Conservation (phyloP, 805 yeast genomes). For the Isabelozyma rhagii region DNA sequence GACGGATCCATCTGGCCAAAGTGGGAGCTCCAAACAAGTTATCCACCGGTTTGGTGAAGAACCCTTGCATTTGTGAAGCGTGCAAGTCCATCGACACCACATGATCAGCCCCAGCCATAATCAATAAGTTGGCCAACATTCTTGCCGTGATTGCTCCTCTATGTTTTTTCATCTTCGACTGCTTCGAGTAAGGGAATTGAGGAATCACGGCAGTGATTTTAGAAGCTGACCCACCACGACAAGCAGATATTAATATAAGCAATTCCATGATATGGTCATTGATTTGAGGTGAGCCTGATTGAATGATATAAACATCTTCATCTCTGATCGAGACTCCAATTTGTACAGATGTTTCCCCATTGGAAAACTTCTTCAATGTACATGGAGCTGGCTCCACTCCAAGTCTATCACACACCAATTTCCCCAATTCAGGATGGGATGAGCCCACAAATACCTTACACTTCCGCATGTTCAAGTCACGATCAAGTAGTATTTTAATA, state of each 20-base stretch:
- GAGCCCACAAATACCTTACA: slow-evolving; percentile 95
- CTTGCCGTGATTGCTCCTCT: slow-evolving; percentile 98
- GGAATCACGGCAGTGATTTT: slow-evolving; percentile 97
- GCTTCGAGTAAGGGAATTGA: slow-evolving; percentile 95
- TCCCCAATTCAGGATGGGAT: slow-evolving; percentile 94
- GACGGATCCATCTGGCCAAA: slow-evolving; percentile 92
- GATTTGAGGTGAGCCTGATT: slow-evolving; percentile 80
- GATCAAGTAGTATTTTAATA: neutral
- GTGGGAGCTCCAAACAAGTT: slow-evolving; percentile 96
- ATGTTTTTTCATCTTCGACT: slow-evolving; percentile 97
- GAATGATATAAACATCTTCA: slow-evolving; percentile 91
- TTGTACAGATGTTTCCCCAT: slow-evolving; percentile 96
- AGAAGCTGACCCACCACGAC: slow-evolving; percentile 97
- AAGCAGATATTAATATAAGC: slow-evolving; percentile 87
- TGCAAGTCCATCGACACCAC: slow-evolving; percentile 95
- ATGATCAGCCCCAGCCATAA: slow-evolving; percentile 99
- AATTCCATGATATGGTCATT: slow-evolving; percentile 97
- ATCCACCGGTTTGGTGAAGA: slow-evolving; percentile 95
- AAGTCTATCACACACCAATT: slow-evolving; percentile 80
- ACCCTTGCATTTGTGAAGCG: slow-evolving; percentile 99
- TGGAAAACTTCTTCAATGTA: slow-evolving; percentile 85
- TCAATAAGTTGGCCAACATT: slow-evolving; percentile 90
- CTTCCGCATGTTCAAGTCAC: slow-evolving; percentile 72
- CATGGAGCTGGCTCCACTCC: slow-evolving; percentile 96
- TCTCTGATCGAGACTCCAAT: slow-evolving; percentile 94